phyloP scores from a whole-genome alignment of 140 eudicot species.

The Erigeron philadelphicus region DNA sequence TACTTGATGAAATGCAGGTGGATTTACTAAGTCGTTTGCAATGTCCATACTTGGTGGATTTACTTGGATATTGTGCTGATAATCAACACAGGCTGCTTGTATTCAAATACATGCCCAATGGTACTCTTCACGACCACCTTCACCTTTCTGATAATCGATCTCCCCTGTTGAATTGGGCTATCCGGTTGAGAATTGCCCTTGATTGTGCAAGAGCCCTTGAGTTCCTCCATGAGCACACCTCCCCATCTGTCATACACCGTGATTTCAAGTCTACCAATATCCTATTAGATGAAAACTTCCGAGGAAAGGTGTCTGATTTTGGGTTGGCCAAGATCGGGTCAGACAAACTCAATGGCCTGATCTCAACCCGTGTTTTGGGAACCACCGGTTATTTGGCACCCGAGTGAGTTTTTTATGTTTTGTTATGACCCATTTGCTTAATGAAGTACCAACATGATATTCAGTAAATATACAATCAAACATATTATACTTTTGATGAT shows the following conservation, averaged over 20 bases:
- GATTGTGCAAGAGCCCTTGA: constrained; percentile 89
- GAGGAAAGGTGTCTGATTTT: constrained; percentile 80
- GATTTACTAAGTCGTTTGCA: constrained; percentile 78
- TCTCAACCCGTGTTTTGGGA: constrained; percentile 88
- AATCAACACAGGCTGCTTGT: constrained; percentile 68
- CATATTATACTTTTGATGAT: constrained; percentile 10
- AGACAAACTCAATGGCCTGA: constrained; percentile 71
- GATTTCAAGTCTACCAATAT: constrained; percentile 75
- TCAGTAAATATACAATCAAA: neutral
- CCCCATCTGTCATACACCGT: constrained; percentile 84
- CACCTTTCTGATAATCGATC: constrained; percentile 36
- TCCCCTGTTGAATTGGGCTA: constrained; percentile 58
- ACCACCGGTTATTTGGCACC: constrained; percentile 95
- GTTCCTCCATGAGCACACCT: constrained; percentile 73
- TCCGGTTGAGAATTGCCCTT: constrained; percentile 72
- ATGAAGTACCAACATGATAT: neutral
- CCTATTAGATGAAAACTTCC: constrained; percentile 62
- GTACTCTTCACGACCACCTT: constrained; percentile 64
- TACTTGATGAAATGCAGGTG: constrained; percentile 43
- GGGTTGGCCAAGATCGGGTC: constrained; percentile 92
- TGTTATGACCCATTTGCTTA: neutral
- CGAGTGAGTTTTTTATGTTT: constrained; percentile 50
- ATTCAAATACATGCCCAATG: constrained; percentile 73
- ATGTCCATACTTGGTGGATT: constrained; percentile 65
- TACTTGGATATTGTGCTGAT: constrained; percentile 94